Evolutionary conservation across 192 early-diverging fungal genomes (phyloP).

Genomic region (Linnemannia exigua): DNA sequence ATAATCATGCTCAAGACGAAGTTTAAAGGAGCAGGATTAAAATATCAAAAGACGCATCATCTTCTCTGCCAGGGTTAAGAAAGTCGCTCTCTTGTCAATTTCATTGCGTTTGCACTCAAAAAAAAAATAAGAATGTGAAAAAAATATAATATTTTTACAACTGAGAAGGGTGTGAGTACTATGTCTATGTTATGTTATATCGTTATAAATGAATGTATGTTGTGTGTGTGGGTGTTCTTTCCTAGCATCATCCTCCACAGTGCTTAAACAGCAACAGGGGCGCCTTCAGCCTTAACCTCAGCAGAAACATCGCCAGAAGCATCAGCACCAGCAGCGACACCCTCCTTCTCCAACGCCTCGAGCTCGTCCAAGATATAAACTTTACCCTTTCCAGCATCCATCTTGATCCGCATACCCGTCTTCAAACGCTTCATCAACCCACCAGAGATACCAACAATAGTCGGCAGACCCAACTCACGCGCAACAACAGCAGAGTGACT

Average conservation of each 20-base stretch:
- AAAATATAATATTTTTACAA: no score
- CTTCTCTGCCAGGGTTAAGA: no score
- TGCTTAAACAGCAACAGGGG: background rate
- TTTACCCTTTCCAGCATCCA: constrained; percentile 57
- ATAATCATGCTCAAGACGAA: no score
- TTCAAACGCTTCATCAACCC: constrained; percentile 54
- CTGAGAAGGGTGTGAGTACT: no score
- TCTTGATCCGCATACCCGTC: constrained; percentile 53
- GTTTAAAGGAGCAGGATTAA: no score
- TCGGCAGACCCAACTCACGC: constrained; percentile 59
- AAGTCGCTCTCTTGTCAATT: no score
- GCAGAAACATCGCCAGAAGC: background rate
- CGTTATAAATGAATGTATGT: no score
- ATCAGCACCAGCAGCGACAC: background rate
- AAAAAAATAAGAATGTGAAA: no score
- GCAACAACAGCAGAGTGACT: constrained; percentile 61
- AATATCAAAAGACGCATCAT: no score
- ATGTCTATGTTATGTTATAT: no score
- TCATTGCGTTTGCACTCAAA: no score
- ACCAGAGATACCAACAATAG: constrained; percentile 61
- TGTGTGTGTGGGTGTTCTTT: background rate
- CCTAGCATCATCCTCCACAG: background rate
- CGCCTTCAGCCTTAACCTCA: background rate
- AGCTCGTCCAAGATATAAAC: constrained; percentile 53
- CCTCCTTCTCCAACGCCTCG: constrained; percentile 49